Evolutionary conservation across 139 green algal genomes (phyloP), one percentile per base, ranked within the genome.

Genomic region (Diplosphaera chodatii): DNA sequence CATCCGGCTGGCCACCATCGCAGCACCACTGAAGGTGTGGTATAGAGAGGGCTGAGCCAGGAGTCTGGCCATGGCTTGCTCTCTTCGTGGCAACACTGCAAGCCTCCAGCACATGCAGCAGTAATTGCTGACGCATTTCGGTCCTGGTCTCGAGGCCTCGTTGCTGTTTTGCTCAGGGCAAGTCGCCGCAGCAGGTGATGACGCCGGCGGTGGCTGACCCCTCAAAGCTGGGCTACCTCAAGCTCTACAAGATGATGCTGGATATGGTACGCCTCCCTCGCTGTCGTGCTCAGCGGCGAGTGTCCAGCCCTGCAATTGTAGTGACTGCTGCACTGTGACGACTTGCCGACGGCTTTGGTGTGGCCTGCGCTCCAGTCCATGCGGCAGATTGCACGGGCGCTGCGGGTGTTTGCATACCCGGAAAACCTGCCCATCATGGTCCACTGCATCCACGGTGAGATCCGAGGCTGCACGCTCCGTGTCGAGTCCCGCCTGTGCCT

Each of bases 391-490:
- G 80, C 73, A 0, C 40, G 37, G 25, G 82, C 82, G 1, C 27
- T 86, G 64, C 70, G 82, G 1, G 63, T 86, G 37, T 72, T 79
- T 27, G 55, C 62, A 1, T 29, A 74, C 48, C n/a, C 37, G 16
- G 72, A 76, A 16, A 76, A 72, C 67, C 56, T 72, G 15, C 81
- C 75, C 0, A 31, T 77, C 20, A 32, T 84, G 48, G 59, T 84
- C 21, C 81, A 87, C 75, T 87, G 81, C 69, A 84, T 82, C 34
- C 81, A 84, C 48, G 82, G 82, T 71, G 40, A 27, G 28, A n/a
- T n/a, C n/a, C n/a, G n/a, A n/a, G n/a, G n/a, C n/a, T n/a, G n/a
- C n/a, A n/a, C n/a, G n/a, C n/a, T n/a, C n/a, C n/a, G n/a, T n/a
- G n/a, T n/a, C n/a, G n/a, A n/a, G n/a, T n/a, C n/a, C n/a, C n/a